Conservation (phyloP, 371 early-diverging fungal genomes). For the Umbelopsis sp. region DNA sequence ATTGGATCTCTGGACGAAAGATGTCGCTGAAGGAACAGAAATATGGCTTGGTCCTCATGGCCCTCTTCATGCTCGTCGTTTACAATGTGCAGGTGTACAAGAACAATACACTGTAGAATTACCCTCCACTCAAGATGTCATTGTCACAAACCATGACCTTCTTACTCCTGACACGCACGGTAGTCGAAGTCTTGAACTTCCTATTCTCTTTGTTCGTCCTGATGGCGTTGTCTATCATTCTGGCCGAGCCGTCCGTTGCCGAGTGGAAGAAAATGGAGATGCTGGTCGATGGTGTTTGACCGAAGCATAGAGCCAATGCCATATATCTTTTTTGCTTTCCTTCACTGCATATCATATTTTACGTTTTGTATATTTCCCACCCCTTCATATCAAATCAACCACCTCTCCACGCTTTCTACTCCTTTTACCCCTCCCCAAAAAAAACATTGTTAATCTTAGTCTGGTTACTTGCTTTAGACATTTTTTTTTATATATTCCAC, state of each 20-base stretch:
- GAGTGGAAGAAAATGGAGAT: conserved; percentile 27
- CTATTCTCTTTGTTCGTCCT: conserved; percentile 40
- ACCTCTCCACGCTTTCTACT: not conserved
- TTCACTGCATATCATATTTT: not conserved
- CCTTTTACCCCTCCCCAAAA: not conserved
- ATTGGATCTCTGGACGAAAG: conserved; percentile 37
- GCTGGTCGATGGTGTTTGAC: conserved; percentile 27
- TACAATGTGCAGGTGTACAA: conserved; percentile 22
- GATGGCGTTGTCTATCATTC: conserved; percentile 48
- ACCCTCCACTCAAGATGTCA: conserved; percentile 36
- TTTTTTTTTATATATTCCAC: not conserved
- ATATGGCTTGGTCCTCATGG: conserved; percentile 50
- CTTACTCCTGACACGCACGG: conserved; percentile 36
- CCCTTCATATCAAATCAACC: not conserved
- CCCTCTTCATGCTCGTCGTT: conserved; percentile 26
- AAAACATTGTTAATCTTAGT: conserved; percentile 5
- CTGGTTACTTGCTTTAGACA: conserved; percentile 5
- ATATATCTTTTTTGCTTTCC: not conserved
- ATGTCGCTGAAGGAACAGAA: conserved; percentile 33
- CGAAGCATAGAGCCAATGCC: not conserved
- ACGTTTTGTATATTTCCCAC: not conserved
- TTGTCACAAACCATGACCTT: conserved; percentile 34
- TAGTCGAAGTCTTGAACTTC: conserved; percentile 37
- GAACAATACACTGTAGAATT: conserved; percentile 24
- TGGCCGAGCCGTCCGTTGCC: conserved; percentile 37